These are phyloP conservation scores for Trichoderma sp. DNA, from an alignment of 2,329 filamentous ascomycete genomes.

Conservation along the genomic window DNA sequence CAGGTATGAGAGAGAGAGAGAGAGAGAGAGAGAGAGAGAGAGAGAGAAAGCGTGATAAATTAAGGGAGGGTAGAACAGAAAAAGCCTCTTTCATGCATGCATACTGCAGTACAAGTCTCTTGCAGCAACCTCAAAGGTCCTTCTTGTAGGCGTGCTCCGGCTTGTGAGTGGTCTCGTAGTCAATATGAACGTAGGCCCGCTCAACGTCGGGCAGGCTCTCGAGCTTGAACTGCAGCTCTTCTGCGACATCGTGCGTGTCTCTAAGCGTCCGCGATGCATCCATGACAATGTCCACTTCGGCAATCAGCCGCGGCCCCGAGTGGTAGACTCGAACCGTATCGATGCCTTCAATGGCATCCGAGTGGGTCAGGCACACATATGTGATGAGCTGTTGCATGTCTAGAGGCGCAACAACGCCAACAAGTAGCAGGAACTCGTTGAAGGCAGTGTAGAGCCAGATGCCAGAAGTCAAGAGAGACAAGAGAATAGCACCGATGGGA, in stretches of 20 bases:
- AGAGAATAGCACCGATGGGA: conserved; percentile 82
- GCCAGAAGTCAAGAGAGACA: conserved; percentile 74
- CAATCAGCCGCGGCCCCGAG: conserved; percentile 82
- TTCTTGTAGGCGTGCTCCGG: conserved; percentile 75
- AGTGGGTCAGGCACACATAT: conserved; percentile 88
- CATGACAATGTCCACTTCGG: conserved; percentile 97
- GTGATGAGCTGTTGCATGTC: conserved; percentile 91
- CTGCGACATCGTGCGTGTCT: conserved; percentile 88
- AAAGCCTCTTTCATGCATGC: conserved; percentile 13
- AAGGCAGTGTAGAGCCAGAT: conserved; percentile 88
- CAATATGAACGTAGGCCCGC: conserved; percentile 93
- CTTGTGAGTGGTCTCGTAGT: conserved; percentile 95
- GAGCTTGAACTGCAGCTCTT: conserved; percentile 90
- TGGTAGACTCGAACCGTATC: conserved; percentile 96
- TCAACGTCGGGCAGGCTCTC: conserved; percentile 91
- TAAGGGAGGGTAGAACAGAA: not conserved
- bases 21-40: no score
- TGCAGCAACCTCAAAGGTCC: conserved; percentile 47
- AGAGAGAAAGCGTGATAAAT: not conserved
- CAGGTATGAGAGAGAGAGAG: not conserved
- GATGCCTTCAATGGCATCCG: conserved; percentile 76
- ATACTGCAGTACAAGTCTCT: not conserved
- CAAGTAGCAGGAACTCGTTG: conserved; percentile 84
- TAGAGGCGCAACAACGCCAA: conserved; percentile 84
- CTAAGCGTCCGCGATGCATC: conserved; percentile 69